Base-by-base conservation (phyloP, 2,329 filamentous ascomycete species). In the Passalora sequoiae region DNA sequence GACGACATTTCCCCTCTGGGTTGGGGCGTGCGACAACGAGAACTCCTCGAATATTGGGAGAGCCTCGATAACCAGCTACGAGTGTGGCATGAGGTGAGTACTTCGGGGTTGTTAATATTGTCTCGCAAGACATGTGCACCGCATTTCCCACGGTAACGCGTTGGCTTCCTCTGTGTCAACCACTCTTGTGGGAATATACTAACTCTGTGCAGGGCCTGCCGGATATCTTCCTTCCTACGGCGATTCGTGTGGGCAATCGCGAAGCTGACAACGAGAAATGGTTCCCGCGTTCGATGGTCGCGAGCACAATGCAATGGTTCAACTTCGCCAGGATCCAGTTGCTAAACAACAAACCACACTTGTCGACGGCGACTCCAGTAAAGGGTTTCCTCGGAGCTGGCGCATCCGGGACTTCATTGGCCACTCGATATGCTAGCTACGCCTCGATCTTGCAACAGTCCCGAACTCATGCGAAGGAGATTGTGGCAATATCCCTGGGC, bases 301-400 rank as follows among this genome's bases (percentile, higher is more conserved):
- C 54, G 73, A 73, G 46, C 83, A 81, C 51, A 13, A 82, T 83
- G 72, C 78, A 82, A 53, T 73, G 72, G 43, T 83, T 80, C 50
- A 76, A 83, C 54, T 82, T 83, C 67, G 77, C 77, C 1, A 72
- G 76, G 31, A 78, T 83, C 8, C 70, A 81, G 4, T 60, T 84
- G 0, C 69, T 80, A 9, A 71, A 81, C 50, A 81, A 83, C 54
- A 74, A 76, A 45, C 77, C 76, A 1, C 69, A 73, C 12, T 73
- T 81, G 44, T 74, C 72, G 0, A 74, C 76, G 13, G 55, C 55
- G 6, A 47, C 36, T 19, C 45, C 50, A 6, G 25, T 19, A 3
- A 33, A 21, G 2, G 32, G 21, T 4, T 24, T 31, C 30, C 9
- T 38, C 12, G 39, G 48, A 17, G 28, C 30, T 6, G 43, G 40